Base-by-base conservation (phyloP, 257 asterid genomes). In the Plantago ovata region DNA sequence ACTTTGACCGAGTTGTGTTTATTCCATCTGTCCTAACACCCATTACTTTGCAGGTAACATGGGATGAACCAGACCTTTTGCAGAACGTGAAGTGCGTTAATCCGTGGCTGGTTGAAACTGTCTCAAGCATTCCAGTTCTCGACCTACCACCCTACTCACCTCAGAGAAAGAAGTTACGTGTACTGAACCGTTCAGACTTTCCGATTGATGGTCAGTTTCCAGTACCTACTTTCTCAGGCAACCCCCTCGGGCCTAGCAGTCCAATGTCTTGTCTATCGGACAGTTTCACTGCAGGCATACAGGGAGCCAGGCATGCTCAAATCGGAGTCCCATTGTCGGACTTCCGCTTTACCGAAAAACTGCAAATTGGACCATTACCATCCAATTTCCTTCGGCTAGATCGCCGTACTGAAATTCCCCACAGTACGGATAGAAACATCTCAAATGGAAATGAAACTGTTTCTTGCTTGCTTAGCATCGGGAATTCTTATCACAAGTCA, bases 301-400 rank as follows among this genome's bases (percentile, higher is more conserved):
- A 92, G 96, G 96, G 95, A 92, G 91, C 98, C 98, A 88, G 98
- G 98, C 98, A 92, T 83, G 84, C 89, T 79, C 90, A 85, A 82
- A 74, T 75, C 65, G 98, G 96, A 83, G 80, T 74, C 61, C 95
- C 89, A 0, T 72, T 82, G 44, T 70, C 71, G 80, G 96, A 77
- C 62, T 79, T 87, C 84, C 95, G 76, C 67, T 77, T 80, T 59
- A 83, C 77, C 83, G 85, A 83, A 82, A 85, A 83, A 71, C 84
- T 80, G 75, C 90, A 82, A 64, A 74, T 77, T 74, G 94, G 89
- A 75, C 72, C 73, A 44, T 63, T 80, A 50, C 75, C 87, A 33
- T 63, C 80, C 76, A 75, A 72, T 66, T 74, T 77, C 80, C 85
- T 67, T 50, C 79, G 67, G 47, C 74, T 65, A 49, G 82, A 77